A percentile compares a stretch with the other conserved stretches of the same genome.
Evolutionary conservation across 2,329 filamentous ascomycete genomes (phyloP).

Genomic region (Cytospora mali): DNA sequence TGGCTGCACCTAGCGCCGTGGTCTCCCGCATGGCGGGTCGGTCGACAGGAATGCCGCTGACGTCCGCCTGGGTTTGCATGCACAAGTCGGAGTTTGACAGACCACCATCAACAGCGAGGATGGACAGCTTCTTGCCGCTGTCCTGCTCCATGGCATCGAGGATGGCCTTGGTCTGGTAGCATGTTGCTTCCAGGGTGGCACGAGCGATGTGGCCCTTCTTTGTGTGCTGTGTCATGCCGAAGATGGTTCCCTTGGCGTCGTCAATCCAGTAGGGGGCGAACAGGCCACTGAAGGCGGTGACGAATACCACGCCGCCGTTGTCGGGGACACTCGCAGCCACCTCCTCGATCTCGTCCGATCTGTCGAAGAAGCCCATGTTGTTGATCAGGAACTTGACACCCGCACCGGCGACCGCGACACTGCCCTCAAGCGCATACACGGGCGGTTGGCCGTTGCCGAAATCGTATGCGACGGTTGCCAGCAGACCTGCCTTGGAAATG

Average conservation of each 20-base stretch:
- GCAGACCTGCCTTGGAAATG: slow-evolving; percentile 78
- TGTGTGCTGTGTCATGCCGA: slow-evolving; percentile 84
- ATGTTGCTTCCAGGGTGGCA: slow-evolving; percentile 87
- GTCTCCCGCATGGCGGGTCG: slow-evolving; percentile 89
- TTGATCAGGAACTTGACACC: slow-evolving; percentile 75
- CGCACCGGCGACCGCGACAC: slow-evolving; percentile 79
- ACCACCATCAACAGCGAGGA: slow-evolving; percentile 83
- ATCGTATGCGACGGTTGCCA: slow-evolving; percentile 87
- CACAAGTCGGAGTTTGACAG: slow-evolving; percentile 87
- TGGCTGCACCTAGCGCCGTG: slow-evolving; percentile 84
- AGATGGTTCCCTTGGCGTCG: slow-evolving; percentile 85
- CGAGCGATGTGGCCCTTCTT: slow-evolving; percentile 84
- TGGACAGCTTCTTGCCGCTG: slow-evolving; percentile 72
- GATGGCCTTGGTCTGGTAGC: slow-evolving; percentile 91
- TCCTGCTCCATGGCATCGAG: slow-evolving; percentile 90
- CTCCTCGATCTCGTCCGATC: slow-evolving; percentile 52
- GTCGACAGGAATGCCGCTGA: slow-evolving; percentile 80
- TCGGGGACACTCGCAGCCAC: slow-evolving; percentile 61
- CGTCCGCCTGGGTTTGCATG: slow-evolving; percentile 90
- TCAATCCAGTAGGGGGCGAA: slow-evolving; percentile 97
- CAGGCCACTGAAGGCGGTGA: slow-evolving; percentile 87
- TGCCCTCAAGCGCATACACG: slow-evolving; percentile 82
- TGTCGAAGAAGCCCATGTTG: slow-evolving; percentile 62
- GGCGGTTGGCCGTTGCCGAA: slow-evolving; percentile 64
- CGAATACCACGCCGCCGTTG: slow-evolving; percentile 82